Evolutionary conservation across 139 green algal genomes (phyloP).

Genomic region (Tetradesmus lagerheimii): DNA sequence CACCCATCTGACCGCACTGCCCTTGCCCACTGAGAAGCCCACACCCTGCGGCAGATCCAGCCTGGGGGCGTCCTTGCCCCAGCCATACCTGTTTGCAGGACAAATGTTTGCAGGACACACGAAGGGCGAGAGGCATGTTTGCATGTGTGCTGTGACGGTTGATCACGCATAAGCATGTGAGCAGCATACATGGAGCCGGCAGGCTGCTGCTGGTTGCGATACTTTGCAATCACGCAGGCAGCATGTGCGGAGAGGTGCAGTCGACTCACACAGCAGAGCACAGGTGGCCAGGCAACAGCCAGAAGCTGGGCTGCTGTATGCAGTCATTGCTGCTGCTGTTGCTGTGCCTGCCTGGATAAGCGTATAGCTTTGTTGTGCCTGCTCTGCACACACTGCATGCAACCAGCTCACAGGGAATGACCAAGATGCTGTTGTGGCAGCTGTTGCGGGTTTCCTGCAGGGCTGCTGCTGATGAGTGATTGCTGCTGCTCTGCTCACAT

Average conservation of each 20-base stretch:
- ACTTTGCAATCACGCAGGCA: too few relatives aligned
- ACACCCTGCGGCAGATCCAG: constrained; percentile 76
- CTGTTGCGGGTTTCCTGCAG: constrained; percentile 43
- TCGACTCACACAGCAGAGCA: too few relatives aligned
- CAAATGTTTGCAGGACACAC: constrained; percentile 43
- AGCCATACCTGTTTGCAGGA: constrained; percentile 78
- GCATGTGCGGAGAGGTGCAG: background rate
- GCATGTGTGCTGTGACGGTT: too few relatives aligned
- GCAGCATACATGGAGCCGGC: background rate
- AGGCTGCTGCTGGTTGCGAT: too few relatives aligned
- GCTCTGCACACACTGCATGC: background rate
- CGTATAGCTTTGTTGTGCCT: too few relatives aligned
- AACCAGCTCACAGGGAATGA: background rate
- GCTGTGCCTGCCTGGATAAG: background rate
- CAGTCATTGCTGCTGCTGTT: background rate
- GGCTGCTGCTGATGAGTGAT: background rate
- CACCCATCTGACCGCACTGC: constrained; percentile 61
- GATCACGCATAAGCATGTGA: too few relatives aligned
- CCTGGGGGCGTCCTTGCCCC: constrained; percentile 83
- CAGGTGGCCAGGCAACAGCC: too few relatives aligned
- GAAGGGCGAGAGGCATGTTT: too few relatives aligned
- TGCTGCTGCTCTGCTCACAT: constrained; percentile 38
- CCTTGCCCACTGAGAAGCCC: constrained; percentile 72
- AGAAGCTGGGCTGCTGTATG: too few relatives aligned
- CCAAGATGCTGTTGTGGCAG: background rate